Evolutionary conservation across 2,329 filamentous ascomycete genomes (phyloP).

Genomic region (Ilyonectria robusta): DNA sequence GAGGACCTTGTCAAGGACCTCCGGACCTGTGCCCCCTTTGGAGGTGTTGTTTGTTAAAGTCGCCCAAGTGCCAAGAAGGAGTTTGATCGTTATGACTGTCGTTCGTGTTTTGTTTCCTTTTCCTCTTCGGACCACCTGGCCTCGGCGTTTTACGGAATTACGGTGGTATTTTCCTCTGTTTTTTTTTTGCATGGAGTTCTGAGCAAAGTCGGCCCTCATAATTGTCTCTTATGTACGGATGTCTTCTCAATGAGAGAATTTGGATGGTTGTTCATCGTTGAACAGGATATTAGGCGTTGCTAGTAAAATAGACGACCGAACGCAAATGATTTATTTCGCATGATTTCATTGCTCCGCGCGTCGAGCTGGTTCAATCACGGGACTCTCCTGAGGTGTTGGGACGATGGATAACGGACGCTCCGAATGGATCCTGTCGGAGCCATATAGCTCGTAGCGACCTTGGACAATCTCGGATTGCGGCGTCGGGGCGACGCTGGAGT

Average conservation of each 20-base stretch:
- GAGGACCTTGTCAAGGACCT: slow-evolving; percentile 89
- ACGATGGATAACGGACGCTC: slow-evolving; percentile 42
- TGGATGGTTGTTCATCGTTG: slow-evolving; percentile 44
- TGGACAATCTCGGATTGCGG: slow-evolving; percentile 48
- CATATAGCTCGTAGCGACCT: slow-evolving; percentile 62
- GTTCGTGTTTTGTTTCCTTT: slow-evolving; percentile 16
- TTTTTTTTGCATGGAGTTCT: slow-evolving; percentile 44
- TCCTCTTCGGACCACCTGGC: slow-evolving; percentile 12
- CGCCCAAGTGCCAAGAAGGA: not conserved
- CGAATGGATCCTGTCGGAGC: slow-evolving; percentile 46
- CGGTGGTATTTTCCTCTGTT: slow-evolving; percentile 22
- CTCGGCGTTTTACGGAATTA: slow-evolving; percentile 39
- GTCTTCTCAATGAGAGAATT: slow-evolving; percentile 33
- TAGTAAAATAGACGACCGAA: slow-evolving; percentile 43
- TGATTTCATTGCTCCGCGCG: slow-evolving; percentile 26
- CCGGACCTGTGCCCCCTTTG: slow-evolving; percentile 83
- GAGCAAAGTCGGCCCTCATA: slow-evolving; percentile 38
- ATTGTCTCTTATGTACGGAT: slow-evolving; percentile 41
- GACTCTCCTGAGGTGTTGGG: slow-evolving; percentile 44
- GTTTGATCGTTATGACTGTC: not conserved
- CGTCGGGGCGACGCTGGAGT: slow-evolving; percentile 38
- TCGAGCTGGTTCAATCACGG: slow-evolving; percentile 25
- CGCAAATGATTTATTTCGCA: slow-evolving; percentile 25
- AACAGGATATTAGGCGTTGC: slow-evolving; percentile 48
- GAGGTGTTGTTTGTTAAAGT: slow-evolving; percentile 66